Base-by-base conservation (phyloP, 1,139 yeast species). In the Geotrichum aggregatum region DNA sequence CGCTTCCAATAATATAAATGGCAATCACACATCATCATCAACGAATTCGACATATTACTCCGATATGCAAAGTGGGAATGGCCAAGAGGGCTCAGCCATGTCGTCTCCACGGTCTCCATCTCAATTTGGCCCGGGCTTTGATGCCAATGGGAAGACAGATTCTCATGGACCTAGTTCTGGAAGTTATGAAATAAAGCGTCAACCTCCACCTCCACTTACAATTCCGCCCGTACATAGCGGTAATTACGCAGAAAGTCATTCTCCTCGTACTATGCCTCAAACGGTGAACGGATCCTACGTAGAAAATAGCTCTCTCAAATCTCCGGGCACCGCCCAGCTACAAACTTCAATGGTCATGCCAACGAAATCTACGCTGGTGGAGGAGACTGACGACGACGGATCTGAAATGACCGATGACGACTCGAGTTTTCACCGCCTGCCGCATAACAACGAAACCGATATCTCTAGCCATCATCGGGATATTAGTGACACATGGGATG, bases 321-420 rank as follows among this genome's bases (percentile, higher is more conserved):
- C 56, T 8, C 56, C 56, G 14, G 41, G 28, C 13, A 11, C 8
- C 13, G 21, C 43, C 14, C 45, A 22, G 18, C 40, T 38, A 26
- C 55, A 43, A 45, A 44, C 53, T 7, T 44, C 52, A 16, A 45
- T 45, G 19, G 36, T 54, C 14, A 52, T 52, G 1, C 57, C 57
- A 1, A 45, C 43, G 10, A 54, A 49, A 21, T 52, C 54, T 1
- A 52, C 54, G 1, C 39, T 54, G 24, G 49, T 52, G 3, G 68
- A 65, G 49, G 66, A 63, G 34, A 56, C 54, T 16, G 66, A 61
- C 31, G 65, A 61, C 10, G 65, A 61, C 7, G 65, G 59, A 8
- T 44, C 53, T n/a, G 50, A 52, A 14, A 3, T 28, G 1, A 38
- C 46, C 45, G 47, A 45, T 6, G 45, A 50, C 28, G 50, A 35